Percentiles rank a stretch among this genome's conserved stretches.
Evolutionary conservation across 371 early-diverging fungal species (phyloP).

Genomic region (Rhizomucor miehei): DNA sequence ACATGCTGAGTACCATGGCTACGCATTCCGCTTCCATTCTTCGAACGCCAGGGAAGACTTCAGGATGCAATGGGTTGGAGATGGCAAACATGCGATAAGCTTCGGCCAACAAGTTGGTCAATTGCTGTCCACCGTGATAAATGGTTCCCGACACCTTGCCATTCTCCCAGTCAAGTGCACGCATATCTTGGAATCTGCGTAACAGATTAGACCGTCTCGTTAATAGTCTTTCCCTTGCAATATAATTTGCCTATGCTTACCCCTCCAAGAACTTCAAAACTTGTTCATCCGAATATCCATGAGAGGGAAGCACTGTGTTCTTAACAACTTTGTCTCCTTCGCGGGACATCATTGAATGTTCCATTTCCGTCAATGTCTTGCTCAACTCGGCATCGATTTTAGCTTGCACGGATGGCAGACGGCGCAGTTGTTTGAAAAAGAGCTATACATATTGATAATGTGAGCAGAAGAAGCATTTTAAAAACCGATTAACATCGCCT

Average conservation of each 20-base stretch:
- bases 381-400: constrained; percentile 62
- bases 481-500: neutral
- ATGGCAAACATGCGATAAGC: constrained; percentile 85
- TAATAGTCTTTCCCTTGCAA: neutral
- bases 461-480: neutral
- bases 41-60: constrained; percentile 93
- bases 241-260: constrained; percentile 27
- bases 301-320: constrained; percentile 60
- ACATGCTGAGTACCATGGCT: constrained; percentile 85
- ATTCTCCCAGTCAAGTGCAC: constrained; percentile 75
- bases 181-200: constrained; percentile 37
- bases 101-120: constrained; percentile 69
- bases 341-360: constrained; percentile 66
- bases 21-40: constrained; percentile 95
- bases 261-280: constrained; percentile 56
- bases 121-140: constrained; percentile 87
- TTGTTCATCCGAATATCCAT: constrained; percentile 62
- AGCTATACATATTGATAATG: constrained; percentile 27
- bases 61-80: constrained; percentile 93
- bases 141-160: constrained; percentile 91
- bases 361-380: constrained; percentile 72
- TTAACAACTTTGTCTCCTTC: constrained; percentile 59
- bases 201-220: constrained; percentile 6
- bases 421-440: constrained; percentile 56
- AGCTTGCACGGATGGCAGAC: constrained; percentile 52